A percentile compares a stretch with the other conserved stretches of the same genome.
These are phyloP conservation scores for Eremothecium sinecaudum DNA, from an alignment of 1,139 yeast species.

Conservation along the genomic window DNA sequence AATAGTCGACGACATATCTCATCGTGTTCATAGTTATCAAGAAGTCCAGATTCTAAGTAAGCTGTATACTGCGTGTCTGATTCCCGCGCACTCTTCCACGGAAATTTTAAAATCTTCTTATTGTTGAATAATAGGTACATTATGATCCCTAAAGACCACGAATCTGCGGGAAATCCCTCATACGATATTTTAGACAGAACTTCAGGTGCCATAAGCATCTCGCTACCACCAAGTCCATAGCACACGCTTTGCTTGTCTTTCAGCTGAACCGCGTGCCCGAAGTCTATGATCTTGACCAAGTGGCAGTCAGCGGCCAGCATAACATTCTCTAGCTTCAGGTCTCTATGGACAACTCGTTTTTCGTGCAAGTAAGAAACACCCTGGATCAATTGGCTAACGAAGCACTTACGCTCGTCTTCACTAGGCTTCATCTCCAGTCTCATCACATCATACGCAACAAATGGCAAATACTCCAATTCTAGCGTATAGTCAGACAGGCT, in stretches of 20 bases:
- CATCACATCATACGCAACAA: conserved; percentile 5
- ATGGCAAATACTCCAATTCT: conserved; percentile 6
- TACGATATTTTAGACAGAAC: conserved; percentile 6
- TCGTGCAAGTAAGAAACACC: conserved; percentile 9
- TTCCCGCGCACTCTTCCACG: conserved; percentile 8
- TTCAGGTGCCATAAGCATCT: conserved; percentile 11
- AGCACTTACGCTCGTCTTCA: conserved; percentile 7
- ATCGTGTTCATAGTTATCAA: conserved; percentile 3
- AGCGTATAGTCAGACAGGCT: conserved; percentile 4
- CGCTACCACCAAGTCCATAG: conserved; percentile 10
- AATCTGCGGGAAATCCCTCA: conserved; percentile 8
- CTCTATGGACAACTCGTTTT: conserved; percentile 9
- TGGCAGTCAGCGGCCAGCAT: conserved; percentile 9
- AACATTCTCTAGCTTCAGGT: conserved; percentile 10
- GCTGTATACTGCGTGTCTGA: conserved; percentile 4
- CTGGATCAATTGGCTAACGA: conserved; percentile 8
- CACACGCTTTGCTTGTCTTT: conserved; percentile 5
- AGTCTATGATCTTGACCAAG: conserved; percentile 10
- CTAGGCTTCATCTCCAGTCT: conserved; percentile 6
- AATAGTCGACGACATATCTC: conserved; percentile 5
- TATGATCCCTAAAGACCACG: conserved; percentile 11
- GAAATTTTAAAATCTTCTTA: conserved; percentile 6
- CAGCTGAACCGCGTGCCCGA: conserved; percentile 8
- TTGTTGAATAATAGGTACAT: conserved; percentile 10
- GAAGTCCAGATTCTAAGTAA: conserved; percentile 3